phyloP scores from a whole-genome alignment of 1,284 basidiomycete species.

The Rhodotorula sp. region DNA sequence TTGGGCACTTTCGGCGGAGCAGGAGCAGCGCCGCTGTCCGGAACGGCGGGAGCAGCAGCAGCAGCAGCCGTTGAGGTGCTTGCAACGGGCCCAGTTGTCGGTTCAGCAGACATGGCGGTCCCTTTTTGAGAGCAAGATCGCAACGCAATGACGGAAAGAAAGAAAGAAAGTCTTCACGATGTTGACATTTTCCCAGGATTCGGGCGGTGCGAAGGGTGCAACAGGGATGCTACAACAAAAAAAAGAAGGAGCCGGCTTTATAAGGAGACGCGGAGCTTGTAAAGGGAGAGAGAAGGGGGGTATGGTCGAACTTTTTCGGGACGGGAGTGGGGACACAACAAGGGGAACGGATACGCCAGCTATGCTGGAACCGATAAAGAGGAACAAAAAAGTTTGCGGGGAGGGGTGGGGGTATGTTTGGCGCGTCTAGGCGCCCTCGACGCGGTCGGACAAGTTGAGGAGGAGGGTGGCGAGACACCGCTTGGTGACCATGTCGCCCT shows the following conservation, averaged over 20 bases:
- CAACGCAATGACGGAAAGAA: no score
- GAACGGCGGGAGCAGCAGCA: neutral
- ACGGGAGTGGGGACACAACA: neutral
- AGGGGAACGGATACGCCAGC: neutral
- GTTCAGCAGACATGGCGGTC: conserved; percentile 11
- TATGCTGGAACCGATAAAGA: neutral
- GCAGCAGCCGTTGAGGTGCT: conserved; percentile 1
- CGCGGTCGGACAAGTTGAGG: conserved; percentile 70
- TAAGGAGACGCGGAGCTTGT: neutral
- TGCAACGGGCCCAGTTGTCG: conserved; percentile 4
- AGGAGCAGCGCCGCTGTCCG: neutral
- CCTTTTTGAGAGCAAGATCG: neutral
- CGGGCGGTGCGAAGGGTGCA: neutral
- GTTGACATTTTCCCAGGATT: no score
- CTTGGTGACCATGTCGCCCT: conserved; percentile 96
- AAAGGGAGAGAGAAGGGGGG: neutral
- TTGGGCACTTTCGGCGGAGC: conserved; percentile 12
- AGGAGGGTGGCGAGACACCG: conserved; percentile 86
- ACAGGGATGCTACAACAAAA: conserved; percentile 6
- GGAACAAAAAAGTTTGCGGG: neutral
- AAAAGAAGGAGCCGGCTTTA: neutral
- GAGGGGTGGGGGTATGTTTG: neutral
- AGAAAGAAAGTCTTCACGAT: neutral
- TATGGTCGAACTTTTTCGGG: neutral
- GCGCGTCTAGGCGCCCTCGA: conserved; percentile 43